These are phyloP conservation scores for Amanita rimosa DNA, from an alignment of 768 basidiomycete genomes.

Conservation along the genomic window DNA sequence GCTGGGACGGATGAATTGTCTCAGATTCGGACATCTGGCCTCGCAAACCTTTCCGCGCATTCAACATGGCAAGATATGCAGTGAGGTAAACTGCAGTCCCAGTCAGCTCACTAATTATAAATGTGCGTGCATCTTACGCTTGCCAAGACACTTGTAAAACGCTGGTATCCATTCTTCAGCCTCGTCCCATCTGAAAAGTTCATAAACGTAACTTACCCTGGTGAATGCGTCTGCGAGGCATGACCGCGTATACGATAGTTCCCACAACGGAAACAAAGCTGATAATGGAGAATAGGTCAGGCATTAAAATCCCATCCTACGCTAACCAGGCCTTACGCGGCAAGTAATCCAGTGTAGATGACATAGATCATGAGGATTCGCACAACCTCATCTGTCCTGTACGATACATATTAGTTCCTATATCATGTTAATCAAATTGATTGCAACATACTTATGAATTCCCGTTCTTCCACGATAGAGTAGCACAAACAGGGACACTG, in stretches of 20 bases:
- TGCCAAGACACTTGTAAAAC: conserved; percentile 41
- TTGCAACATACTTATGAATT: conserved; percentile 22
- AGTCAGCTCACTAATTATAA: background rate
- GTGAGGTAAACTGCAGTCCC: conserved; percentile 37
- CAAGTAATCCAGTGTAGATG: conserved; percentile 41
- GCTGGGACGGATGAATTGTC: conserved; percentile 32
- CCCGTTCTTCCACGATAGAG: conserved; percentile 40
- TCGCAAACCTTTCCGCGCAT: conserved; percentile 31
- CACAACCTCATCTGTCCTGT: conserved; percentile 41
- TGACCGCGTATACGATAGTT: conserved; percentile 32
- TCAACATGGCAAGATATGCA: conserved; percentile 44
- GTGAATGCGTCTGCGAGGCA: conserved; percentile 47
- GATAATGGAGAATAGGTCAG: background rate
- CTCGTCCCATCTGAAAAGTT: background rate
- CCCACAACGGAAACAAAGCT: conserved; percentile 39
- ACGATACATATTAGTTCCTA: background rate
- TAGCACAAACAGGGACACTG: conserved; percentile 36
- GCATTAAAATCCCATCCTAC: background rate
- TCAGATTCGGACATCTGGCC: conserved; percentile 20
- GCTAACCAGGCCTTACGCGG: conserved; percentile 22
- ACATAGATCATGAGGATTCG: conserved; percentile 36
- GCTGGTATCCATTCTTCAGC: conserved; percentile 13
- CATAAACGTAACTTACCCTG: conserved; percentile 20
- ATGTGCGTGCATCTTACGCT: conserved; percentile 24
- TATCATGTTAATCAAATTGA: background rate